phyloP scores from a whole-genome alignment of 495 filamentous ascomycete genomes.

The Usnea hakonensis region DNA sequence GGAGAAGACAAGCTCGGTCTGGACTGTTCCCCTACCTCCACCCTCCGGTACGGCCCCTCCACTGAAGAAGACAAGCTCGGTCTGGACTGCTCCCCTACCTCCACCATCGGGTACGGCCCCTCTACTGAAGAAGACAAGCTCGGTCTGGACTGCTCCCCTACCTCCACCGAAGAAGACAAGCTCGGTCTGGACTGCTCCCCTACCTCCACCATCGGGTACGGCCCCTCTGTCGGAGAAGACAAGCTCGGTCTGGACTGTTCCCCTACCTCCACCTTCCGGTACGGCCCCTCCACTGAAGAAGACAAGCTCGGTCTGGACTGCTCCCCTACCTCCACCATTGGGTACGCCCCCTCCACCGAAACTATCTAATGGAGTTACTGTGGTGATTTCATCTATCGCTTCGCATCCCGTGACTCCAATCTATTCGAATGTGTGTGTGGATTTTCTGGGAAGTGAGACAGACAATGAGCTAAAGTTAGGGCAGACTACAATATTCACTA shows the following conservation, averaged over 20 bases:
- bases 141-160: background rate
- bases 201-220: background rate
- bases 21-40: too few species aligned
- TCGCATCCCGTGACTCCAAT: background rate
- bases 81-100: background rate
- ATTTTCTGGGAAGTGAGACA: background rate
- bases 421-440: background rate
- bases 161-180: background rate
- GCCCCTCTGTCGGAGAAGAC: background rate
- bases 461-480: background rate
- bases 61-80: background rate
- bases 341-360: background rate
- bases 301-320: too few species aligned
- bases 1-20: too few species aligned
- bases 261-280: background rate
- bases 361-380: background rate
- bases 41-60: too few species aligned
- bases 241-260: background rate
- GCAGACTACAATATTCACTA: background rate
- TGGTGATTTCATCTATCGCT: background rate
- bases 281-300: too few species aligned
- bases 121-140: background rate
- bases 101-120: too few species aligned
- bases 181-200: background rate
- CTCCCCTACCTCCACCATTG: background rate